Evolutionary conservation across 2,329 filamentous ascomycete genomes (phyloP), one percentile per base, ranked within the genome.

Genomic region (Arachnopeziza araneosa): DNA sequence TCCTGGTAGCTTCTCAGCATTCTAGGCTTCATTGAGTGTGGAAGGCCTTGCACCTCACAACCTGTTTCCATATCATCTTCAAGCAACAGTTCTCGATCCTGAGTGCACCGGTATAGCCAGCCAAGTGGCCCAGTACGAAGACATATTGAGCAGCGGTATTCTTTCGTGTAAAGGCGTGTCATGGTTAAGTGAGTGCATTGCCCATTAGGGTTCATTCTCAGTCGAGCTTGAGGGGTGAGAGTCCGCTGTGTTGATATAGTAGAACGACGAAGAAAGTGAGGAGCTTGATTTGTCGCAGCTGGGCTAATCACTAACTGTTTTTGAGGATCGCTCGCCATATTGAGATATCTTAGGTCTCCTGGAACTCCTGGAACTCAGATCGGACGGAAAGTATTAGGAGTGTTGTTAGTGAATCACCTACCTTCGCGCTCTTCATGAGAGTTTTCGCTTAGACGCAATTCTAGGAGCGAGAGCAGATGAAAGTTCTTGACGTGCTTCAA

Each of bases 61-160:
- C 69, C 68, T 24, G 66, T 67, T 26, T 69, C 64, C 14, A 73
- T 66, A 21, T 73, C 71, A 50, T 76, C 73, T 21, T 76, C 72
- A 30, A 81, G 68, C 50, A 76, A 66, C 19, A 75, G 69, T 30
- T 83, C 78, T 12, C 76, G 76, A 67, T 92, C 89, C 70, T 90
- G 83, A 14, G 80, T 82, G 72, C 91, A 95, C 61, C 81, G 78
- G 72, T 90, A 95, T 23, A 95, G 75, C 83, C 88, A 95, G 24
- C 89, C 88, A 57, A 87, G 78, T 19, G 78, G 74, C 0, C 87
- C 82, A 1, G 73, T 72, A 50, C 75, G 74, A 49, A 76, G 75
- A 67, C 90, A 95, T 24, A 78, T 69, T 8, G 79, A 74, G 74
- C 90, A 95, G 21, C 72, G 69, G 53, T 77, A 72, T 26, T 78